A percentile compares a stretch with the other conserved stretches of the same genome.
Conservation (phyloP, 805 yeast species). For the Kregervanrija fluxuum region DNA sequence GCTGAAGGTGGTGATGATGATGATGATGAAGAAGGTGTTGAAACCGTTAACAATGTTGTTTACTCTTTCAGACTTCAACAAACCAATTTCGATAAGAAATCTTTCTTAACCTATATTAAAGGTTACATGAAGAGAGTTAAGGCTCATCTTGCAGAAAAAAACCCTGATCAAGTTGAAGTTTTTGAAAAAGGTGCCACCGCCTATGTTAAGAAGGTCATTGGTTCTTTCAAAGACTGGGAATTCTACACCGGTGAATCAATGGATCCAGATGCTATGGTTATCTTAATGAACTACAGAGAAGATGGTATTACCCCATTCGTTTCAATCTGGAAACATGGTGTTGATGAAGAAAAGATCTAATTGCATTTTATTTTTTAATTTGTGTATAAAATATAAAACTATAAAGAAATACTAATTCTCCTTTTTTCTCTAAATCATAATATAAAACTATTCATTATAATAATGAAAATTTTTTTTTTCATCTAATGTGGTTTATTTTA, state of each 20-base stretch:
- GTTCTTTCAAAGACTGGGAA: constrained; percentile 98
- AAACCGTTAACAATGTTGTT: constrained; percentile 95
- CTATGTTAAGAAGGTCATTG: constrained; percentile 93
- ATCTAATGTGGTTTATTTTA: no score
- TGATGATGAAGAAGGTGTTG: constrained; percentile 74
- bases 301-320: constrained; percentile 98
- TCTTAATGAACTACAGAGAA: constrained; percentile 98
- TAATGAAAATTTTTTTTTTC: no score
- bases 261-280: constrained; percentile 99
- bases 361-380: constrained; percentile 5
- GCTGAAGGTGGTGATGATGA: constrained; percentile 90
- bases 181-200: constrained; percentile 97
- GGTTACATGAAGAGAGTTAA: constrained; percentile 97
- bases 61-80: constrained; percentile 97
- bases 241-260: constrained; percentile 99
- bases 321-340: constrained; percentile 99
- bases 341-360: constrained; percentile 83
- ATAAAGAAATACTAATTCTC: neutral
- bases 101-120: constrained; percentile 93
- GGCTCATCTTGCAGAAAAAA: constrained; percentile 79
- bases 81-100: constrained; percentile 96
- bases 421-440: neutral
- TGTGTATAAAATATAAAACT: neutral
- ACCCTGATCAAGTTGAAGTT: constrained; percentile 79
- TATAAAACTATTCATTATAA: no score